Evolutionary conservation across 1,139 yeast species (phyloP).

Genomic region (Suhomyces kunorum): DNA sequence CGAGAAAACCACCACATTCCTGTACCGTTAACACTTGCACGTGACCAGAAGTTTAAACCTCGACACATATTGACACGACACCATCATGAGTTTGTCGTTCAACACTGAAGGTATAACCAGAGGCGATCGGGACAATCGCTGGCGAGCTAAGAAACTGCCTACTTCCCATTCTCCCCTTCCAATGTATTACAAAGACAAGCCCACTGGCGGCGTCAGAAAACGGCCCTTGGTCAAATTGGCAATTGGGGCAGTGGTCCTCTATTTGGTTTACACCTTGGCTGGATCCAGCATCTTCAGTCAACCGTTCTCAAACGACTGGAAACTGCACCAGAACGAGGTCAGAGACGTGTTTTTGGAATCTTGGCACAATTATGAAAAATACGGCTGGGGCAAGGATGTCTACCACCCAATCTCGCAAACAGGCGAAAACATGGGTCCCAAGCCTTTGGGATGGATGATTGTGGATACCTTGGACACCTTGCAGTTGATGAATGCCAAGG

Average conservation of each 20-base stretch:
- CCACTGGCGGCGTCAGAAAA: slow-evolving; percentile 11
- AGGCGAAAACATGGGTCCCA: slow-evolving; percentile 78
- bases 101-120: slow-evolving; percentile 16
- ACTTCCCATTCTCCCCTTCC: slow-evolving; percentile 14
- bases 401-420: slow-evolving; percentile 58
- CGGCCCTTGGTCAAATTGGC: slow-evolving; percentile 46
- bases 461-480: slow-evolving; percentile 88
- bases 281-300: slow-evolving; percentile 8
- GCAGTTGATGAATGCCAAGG: slow-evolving; percentile 73
- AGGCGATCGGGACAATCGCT: slow-evolving; percentile 16
- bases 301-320: slow-evolving; percentile 30
- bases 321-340: slow-evolving; percentile 54
- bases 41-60: slow-evolving; percentile 1
- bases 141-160: slow-evolving; percentile 17
- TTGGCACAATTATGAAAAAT: slow-evolving; percentile 74
- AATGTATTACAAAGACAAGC: slow-evolving; percentile 22
- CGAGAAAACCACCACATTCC: too few species aligned
- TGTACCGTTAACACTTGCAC: neutral
- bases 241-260: slow-evolving; percentile 39
- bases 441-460: slow-evolving; percentile 93
- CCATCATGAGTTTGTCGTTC: slow-evolving; percentile 18
- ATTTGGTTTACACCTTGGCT: slow-evolving; percentile 33
- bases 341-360: slow-evolving; percentile 67
- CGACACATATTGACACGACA: slow-evolving; percentile 4
- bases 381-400: slow-evolving; percentile 84